Evolutionary conservation across 495 filamentous ascomycete species (phyloP).

Genomic region (Cercophora newfieldiana): DNA sequence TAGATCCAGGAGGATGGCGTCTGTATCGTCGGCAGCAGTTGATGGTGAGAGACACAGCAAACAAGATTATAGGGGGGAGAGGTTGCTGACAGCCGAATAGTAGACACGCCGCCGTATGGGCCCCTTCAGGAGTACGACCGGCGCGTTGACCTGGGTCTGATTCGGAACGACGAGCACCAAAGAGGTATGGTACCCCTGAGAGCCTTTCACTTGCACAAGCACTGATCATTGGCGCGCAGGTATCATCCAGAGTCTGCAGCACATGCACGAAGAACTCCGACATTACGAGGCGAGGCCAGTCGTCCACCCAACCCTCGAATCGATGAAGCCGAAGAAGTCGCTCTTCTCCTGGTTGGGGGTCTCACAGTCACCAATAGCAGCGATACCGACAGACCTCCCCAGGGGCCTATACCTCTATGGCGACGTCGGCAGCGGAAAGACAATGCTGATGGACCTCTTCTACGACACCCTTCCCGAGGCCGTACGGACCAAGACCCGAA

Average conservation of each 20-base stretch:
- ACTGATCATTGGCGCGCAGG: slow-evolving; percentile 43
- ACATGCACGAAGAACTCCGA: slow-evolving; percentile 80
- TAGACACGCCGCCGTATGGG: slow-evolving; percentile 50
- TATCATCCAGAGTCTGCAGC: slow-evolving; percentile 84
- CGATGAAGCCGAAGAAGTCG: slow-evolving; percentile 66
- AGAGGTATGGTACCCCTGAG: slow-evolving; percentile 58
- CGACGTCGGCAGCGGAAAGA: slow-evolving; percentile 97
- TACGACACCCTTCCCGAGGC: slow-evolving; percentile 86
- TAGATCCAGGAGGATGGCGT: slow-evolving; percentile 33
- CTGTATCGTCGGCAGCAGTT: slow-evolving; percentile 32
- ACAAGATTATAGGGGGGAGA: not conserved
- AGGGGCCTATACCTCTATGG: slow-evolving; percentile 94
- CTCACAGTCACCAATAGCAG: slow-evolving; percentile 33
- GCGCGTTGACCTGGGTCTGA: slow-evolving; percentile 66
- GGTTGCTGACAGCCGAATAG: slow-evolving; percentile 12
- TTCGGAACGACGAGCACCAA: slow-evolving; percentile 89
- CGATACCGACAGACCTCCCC: slow-evolving; percentile 71
- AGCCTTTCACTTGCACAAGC: too few relatives aligned
- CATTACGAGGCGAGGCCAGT: slow-evolving; percentile 72
- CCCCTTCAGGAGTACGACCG: slow-evolving; percentile 85
- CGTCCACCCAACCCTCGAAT: slow-evolving; percentile 73
- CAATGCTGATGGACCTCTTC: slow-evolving; percentile 99
- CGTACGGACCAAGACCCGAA: slow-evolving; percentile 84
- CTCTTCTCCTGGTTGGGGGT: slow-evolving; percentile 70
- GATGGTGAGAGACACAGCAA: slow-evolving; percentile 30